Conservation (phyloP, 2,329 filamentous ascomycete species). For the Xylariaceae sp. region DNA sequence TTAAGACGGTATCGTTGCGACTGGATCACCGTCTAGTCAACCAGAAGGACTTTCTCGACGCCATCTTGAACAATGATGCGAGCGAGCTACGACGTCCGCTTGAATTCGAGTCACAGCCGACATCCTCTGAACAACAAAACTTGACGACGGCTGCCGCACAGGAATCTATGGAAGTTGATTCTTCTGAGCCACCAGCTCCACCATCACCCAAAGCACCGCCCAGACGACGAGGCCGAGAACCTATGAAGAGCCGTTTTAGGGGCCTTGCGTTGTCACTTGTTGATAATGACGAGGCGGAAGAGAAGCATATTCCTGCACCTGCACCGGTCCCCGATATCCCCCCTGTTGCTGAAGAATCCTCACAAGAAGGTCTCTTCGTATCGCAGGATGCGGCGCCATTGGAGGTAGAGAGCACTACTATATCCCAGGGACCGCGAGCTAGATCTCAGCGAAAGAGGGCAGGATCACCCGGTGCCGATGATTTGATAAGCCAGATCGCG, state of each 20-base stretch:
- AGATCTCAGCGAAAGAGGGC: conserved; percentile 44
- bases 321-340: conserved; percentile 5
- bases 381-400: conserved; percentile 41
- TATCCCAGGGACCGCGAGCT: conserved; percentile 7
- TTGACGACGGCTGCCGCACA: conserved; percentile 10
- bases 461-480: conserved; percentile 44
- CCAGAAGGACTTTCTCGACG: conserved; percentile 88
- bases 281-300: conserved; percentile 31
- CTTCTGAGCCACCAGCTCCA: conserved; percentile 11
- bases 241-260: conserved; percentile 62
- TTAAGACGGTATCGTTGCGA: conserved; percentile 64
- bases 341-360: conserved; percentile 31
- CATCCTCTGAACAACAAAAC: conserved; percentile 26
- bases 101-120: conserved; percentile 44
- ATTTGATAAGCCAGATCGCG: conserved; percentile 69
- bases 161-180: conserved; percentile 28
- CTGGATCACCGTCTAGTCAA: conserved; percentile 81
- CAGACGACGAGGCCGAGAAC: conserved; percentile 38
- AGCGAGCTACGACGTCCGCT: conserved; percentile 68
- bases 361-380: conserved; percentile 52
- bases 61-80: conserved; percentile 79
- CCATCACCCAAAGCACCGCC: conserved; percentile 12
- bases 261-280: conserved; percentile 59
- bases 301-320: conserved; percentile 19
- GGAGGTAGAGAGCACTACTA: conserved; percentile 8